Percentiles rank a stretch among this genome's conserved stretches.
phyloP scores from a whole-genome alignment of 2,329 filamentous ascomycete genomes.

The Rutstroemia sp. region DNA sequence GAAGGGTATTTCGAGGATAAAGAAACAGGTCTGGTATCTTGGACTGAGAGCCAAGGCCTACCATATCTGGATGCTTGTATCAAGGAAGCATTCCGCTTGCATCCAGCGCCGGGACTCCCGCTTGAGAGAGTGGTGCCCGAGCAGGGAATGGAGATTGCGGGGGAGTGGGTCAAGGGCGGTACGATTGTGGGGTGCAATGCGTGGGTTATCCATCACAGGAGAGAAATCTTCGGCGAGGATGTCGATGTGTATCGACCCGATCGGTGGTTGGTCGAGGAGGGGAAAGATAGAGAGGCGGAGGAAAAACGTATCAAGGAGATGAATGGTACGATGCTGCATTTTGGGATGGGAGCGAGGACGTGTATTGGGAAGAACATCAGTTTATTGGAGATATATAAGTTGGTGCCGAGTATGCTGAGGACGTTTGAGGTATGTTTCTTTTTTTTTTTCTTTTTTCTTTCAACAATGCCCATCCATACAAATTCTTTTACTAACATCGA shows the following conservation, averaged over 20 bases:
- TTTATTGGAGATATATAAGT: constrained; percentile 55
- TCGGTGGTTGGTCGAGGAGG: constrained; percentile 49
- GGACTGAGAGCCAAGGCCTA: constrained; percentile 61
- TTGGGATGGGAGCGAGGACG: constrained; percentile 63
- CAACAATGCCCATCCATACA: background rate
- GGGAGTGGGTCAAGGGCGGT: constrained; percentile 55
- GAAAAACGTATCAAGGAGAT: constrained; percentile 55
- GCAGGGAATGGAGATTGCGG: constrained; percentile 55
- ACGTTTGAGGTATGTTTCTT: constrained; percentile 49
- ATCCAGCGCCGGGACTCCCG: constrained; percentile 65
- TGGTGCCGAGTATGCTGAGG: constrained; percentile 53
- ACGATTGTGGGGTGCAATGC: constrained; percentile 69
- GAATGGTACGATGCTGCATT: constrained; percentile 65
- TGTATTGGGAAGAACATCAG: constrained; percentile 64
- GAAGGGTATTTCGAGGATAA: constrained; percentile 43
- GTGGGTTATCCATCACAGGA: constrained; percentile 65
- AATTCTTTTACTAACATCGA: background rate
- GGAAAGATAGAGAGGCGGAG: constrained; percentile 31
- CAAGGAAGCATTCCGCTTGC: constrained; percentile 70
- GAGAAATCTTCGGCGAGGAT: constrained; percentile 61
- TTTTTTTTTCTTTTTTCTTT: background rate
- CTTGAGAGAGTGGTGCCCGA: constrained; percentile 66
- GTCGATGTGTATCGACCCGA: constrained; percentile 61
- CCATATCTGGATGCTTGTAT: constrained; percentile 71
- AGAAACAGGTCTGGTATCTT: constrained; percentile 57